Evolutionary conservation across 1,284 basidiomycete genomes (phyloP).

Genomic region (Ustilago shanxiensis): DNA sequence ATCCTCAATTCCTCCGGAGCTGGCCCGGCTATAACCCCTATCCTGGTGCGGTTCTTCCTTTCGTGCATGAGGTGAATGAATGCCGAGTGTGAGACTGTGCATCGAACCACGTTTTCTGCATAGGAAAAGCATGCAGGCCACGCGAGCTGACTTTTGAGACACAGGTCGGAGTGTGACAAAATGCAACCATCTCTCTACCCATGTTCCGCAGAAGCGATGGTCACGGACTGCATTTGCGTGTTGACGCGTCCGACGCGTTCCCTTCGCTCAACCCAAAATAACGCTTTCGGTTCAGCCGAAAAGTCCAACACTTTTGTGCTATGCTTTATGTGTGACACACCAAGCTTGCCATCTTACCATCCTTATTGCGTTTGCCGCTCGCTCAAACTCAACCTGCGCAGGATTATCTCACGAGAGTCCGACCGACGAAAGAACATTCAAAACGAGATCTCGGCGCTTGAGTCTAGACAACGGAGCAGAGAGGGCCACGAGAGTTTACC

Average conservation of each 20-base stretch:
- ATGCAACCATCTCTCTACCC: neutral
- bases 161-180: conserved; percentile 1
- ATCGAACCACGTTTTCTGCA: conserved; percentile 2
- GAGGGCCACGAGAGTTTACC: neutral
- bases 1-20: no score
- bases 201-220: neutral
- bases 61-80: neutral
- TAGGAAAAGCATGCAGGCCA: neutral
- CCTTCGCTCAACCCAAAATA: neutral
- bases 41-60: neutral
- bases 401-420: neutral
- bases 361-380: neutral
- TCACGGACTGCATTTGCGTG: conserved; percentile 2
- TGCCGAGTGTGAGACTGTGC: neutral
- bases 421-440: conserved; percentile 5
- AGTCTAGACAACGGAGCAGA: conserved; percentile 1
- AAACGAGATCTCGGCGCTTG: neutral
- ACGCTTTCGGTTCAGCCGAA: neutral
- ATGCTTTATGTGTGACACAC: neutral
- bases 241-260: conserved; percentile 9
- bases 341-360: neutral
- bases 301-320: neutral
- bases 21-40: neutral
- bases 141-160: conserved; percentile 1
- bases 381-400: neutral